phyloP scores from a whole-genome alignment of 306 rosid species.

The Sphenostylis stenocarpa region DNA sequence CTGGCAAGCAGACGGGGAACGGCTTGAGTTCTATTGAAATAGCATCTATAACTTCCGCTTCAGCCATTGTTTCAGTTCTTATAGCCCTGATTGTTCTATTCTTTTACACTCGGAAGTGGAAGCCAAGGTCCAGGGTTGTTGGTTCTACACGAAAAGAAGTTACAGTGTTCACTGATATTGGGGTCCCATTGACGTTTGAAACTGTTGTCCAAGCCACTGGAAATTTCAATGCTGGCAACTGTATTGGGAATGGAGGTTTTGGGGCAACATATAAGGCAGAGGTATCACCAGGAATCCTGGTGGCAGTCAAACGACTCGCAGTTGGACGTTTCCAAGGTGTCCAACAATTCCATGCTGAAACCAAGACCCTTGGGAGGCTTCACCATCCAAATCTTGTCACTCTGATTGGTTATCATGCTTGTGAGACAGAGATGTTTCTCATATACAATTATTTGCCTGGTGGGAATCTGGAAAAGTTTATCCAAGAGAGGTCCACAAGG shows the following conservation, averaged over 20 bases:
- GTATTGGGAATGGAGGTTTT: slow-evolving; percentile 95
- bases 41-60: slow-evolving; percentile 93
- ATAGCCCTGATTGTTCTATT: slow-evolving; percentile 67
- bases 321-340: slow-evolving; percentile 92
- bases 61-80: slow-evolving; percentile 88
- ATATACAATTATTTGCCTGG: slow-evolving; percentile 86
- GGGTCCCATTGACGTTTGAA: slow-evolving; percentile 76
- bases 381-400: slow-evolving; percentile 87
- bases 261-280: slow-evolving; percentile 96
- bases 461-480: slow-evolving; percentile 86
- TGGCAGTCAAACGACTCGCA: slow-evolving; percentile 85
- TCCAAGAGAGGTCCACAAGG: slow-evolving; percentile 88
- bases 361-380: slow-evolving; percentile 88
- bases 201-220: slow-evolving; percentile 78
- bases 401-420: slow-evolving; percentile 85
- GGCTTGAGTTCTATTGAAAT: slow-evolving; percentile 83
- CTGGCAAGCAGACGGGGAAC: slow-evolving; percentile 30
- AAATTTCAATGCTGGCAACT: slow-evolving; percentile 78
- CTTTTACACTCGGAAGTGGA: slow-evolving; percentile 81
- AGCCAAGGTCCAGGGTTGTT: slow-evolving; percentile 61
- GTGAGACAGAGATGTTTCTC: slow-evolving; percentile 90
- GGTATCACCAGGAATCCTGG: slow-evolving; percentile 59
- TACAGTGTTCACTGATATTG: slow-evolving; percentile 69
- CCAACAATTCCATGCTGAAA: slow-evolving; percentile 88
- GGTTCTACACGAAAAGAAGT: slow-evolving; percentile 80